phyloP scores from a whole-genome alignment of 768 basidiomycete genomes.

The Boletellus emodensis region DNA sequence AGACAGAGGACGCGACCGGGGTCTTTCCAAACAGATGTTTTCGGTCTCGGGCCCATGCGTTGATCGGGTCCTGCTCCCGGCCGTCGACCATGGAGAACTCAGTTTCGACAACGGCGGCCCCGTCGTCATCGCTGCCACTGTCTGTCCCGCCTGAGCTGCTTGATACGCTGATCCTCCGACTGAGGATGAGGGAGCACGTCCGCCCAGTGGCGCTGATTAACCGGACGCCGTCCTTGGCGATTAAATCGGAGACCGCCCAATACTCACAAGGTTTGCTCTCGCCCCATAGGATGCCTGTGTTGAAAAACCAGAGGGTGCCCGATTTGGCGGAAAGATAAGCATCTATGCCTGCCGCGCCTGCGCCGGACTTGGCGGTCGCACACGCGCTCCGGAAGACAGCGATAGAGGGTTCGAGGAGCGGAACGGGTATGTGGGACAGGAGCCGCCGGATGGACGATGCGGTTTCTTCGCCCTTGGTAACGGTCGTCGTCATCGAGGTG shows the following conservation, averaged over 20 bases:
- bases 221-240: conserved; percentile 47
- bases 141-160: conserved; percentile 17
- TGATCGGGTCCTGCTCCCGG: conserved; percentile 60
- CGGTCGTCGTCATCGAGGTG: conserved; percentile 29
- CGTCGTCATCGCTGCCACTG: conserved; percentile 33
- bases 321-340: conserved; percentile 70
- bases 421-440: conserved; percentile 44
- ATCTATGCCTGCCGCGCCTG: conserved; percentile 58
- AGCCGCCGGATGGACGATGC: conserved; percentile 48
- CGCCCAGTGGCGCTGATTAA: conserved; percentile 62
- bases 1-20: neutral
- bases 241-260: conserved; percentile 61
- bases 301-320: conserved; percentile 70
- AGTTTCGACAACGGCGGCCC: conserved; percentile 50
- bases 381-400: conserved; percentile 56
- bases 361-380: conserved; percentile 29
- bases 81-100: conserved; percentile 73
- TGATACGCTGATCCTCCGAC: conserved; percentile 27
- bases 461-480: conserved; percentile 52
- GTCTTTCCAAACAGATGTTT: conserved; percentile 53
- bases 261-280: conserved; percentile 77
- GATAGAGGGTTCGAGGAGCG: conserved; percentile 46
- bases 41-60: conserved; percentile 59
- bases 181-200: conserved; percentile 60
- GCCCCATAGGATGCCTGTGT: conserved; percentile 66